These are phyloP conservation scores for Pythium grandisporangium DNA, from an alignment of 352 stramenopile species.

Conservation along the genomic window DNA sequence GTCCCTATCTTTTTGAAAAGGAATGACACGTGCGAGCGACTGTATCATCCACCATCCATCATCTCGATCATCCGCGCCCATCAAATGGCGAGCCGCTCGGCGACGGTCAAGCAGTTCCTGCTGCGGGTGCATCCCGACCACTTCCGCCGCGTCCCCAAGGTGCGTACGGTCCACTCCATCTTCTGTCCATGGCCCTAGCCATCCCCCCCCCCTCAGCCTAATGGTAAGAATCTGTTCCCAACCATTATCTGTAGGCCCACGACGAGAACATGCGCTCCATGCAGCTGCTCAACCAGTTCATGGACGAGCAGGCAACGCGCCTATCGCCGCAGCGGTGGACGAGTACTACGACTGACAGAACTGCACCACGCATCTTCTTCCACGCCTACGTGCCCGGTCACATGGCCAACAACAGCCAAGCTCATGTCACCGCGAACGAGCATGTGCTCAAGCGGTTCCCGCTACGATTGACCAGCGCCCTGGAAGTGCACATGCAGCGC, in stretches of 20 bases:
- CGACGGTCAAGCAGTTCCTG: conserved; percentile 60
- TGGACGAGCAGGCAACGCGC: conserved; percentile 26
- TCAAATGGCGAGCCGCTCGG: too few relatives aligned
- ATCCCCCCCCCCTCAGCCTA: too few relatives aligned
- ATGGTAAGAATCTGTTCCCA: too few relatives aligned
- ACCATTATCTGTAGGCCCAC: conserved; percentile 31
- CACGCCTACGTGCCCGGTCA: conserved; percentile 7
- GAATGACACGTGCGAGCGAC: too few relatives aligned
- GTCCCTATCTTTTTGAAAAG: too few relatives aligned
- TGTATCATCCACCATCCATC: too few relatives aligned
- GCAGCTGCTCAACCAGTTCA: conserved; percentile 65
- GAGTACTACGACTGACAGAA: background rate
- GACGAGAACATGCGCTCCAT: conserved; percentile 65
- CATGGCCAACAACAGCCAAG: too few relatives aligned
- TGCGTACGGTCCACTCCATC: background rate
- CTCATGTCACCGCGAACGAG: background rate
- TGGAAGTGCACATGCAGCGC: conserved; percentile 35
- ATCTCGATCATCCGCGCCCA: too few relatives aligned
- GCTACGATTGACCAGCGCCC: conserved; percentile 26
- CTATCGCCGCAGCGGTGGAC: conserved; percentile 1
- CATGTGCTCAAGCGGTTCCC: conserved; percentile 32
- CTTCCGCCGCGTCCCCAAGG: conserved; percentile 41
- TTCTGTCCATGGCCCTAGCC: too few relatives aligned
- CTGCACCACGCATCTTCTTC: conserved; percentile 15
- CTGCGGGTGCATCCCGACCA: conserved; percentile 62